Evolutionary conservation across 2,329 filamentous ascomycete genomes (phyloP).

Genomic region (Beauveria brongniartii): DNA sequence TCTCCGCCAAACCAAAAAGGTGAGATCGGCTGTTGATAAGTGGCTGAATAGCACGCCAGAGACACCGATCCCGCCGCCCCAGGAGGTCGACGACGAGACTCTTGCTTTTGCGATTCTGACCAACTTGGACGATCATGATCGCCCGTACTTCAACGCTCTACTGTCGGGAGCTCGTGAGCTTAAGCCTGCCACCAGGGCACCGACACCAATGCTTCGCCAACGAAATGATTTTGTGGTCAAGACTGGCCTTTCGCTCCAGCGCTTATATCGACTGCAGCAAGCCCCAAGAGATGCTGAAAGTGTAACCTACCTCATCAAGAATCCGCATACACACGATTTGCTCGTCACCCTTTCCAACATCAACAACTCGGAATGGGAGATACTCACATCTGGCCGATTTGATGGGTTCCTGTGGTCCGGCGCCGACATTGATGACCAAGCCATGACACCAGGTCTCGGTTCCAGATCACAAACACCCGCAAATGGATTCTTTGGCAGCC

Average conservation of each 20-base stretch:
- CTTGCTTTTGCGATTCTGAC: conserved; percentile 90
- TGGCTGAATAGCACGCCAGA: conserved; percentile 81
- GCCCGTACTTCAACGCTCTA: conserved; percentile 75
- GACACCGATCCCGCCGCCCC: conserved; percentile 63
- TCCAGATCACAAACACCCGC: conserved; percentile 49
- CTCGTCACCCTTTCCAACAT: conserved; percentile 83
- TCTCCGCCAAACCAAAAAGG: conserved; percentile 84
- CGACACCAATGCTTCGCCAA: conserved; percentile 58
- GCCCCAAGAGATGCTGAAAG: conserved; percentile 78
- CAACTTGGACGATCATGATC: conserved; percentile 66
- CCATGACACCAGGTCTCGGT: conserved; percentile 32
- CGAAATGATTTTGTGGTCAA: conserved; percentile 69
- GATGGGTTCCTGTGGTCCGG: conserved; percentile 95
- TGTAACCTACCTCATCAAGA: conserved; percentile 77
- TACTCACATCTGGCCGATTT: conserved; percentile 85
- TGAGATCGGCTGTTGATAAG: conserved; percentile 79
- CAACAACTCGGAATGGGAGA: conserved; percentile 91
- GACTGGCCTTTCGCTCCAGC: conserved; percentile 70
- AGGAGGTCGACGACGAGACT: conserved; percentile 91
- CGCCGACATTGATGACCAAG: conserved; percentile 53
- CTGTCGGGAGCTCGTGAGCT: conserved; percentile 53
- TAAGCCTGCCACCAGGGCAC: conserved; percentile 51
- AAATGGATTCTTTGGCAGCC: conserved; percentile 34
- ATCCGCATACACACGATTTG: conserved; percentile 74
- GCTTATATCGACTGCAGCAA: conserved; percentile 68